These are phyloP conservation scores for Neofusicoccum kwambonambiense DNA, from an alignment of 2,329 filamentous ascomycete genomes.

Conservation along the genomic window DNA sequence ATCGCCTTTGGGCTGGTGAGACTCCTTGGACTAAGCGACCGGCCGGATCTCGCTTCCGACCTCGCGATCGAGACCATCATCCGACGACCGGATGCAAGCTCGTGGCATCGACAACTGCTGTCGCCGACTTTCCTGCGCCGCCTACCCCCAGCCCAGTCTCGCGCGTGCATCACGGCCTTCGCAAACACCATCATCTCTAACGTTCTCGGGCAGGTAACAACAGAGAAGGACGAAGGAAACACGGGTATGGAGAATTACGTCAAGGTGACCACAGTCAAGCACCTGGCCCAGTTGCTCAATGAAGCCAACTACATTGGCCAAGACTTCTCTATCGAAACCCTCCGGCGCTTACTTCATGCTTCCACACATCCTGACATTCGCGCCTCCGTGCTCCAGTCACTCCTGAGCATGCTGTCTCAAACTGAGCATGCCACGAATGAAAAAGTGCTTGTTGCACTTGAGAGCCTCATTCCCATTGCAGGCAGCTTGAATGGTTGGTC, in stretches of 20 bases:
- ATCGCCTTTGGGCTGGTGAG: conserved; percentile 28
- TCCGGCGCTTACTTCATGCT: conserved; percentile 30
- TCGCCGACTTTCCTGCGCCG: conserved; percentile 31
- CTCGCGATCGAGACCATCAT: conserved; percentile 31
- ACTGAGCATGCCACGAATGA: conserved; percentile 18
- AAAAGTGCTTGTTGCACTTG: conserved; percentile 27
- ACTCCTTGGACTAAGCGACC: conserved; percentile 30
- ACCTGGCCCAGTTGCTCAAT: conserved; percentile 40
- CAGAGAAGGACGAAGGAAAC: conserved; percentile 20
- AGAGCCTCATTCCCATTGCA: conserved; percentile 31
- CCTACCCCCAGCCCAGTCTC: conserved; percentile 32
- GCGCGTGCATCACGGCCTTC: conserved; percentile 30
- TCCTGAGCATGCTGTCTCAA: conserved; percentile 31
- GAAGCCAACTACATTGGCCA: conserved; percentile 34
- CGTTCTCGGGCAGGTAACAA: too few species aligned
- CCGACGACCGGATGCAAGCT: conserved; percentile 38
- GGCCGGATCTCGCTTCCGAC: conserved; percentile 30
- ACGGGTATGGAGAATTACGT: conserved; percentile 21
- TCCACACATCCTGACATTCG: conserved; percentile 40
- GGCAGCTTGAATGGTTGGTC: conserved; percentile 37
- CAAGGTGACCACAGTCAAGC: conserved; percentile 46
- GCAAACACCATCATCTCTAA: conserved; percentile 26
- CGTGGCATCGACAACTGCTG: conserved; percentile 43
- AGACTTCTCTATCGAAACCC: conserved; percentile 28
- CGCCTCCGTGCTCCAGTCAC: conserved; percentile 32